Evolutionary conservation across 345 rosid species (phyloP), one percentile per base, ranked within the genome.

Genomic region (Trapa incisa): DNA sequence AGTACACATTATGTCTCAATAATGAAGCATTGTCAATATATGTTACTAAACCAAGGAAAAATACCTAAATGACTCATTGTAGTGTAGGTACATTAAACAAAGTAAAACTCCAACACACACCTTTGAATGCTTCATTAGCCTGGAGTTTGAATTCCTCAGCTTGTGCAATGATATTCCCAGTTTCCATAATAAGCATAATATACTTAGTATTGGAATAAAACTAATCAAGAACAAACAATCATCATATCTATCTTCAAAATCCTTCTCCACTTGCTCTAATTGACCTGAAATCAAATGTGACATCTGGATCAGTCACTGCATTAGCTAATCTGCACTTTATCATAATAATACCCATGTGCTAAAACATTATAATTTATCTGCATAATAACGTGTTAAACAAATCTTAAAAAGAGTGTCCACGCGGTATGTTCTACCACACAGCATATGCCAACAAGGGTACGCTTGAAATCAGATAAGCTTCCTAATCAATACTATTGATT

Each of bases 81-180:
- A 1, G 32, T 54, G 60, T 45, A 45, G 11, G 9, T 3, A 6
- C 11, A 6, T 11, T 11, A 50, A 3, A 42, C 35, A 43, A 43
- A 42, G 16, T 42, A 65, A 47, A 29, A 65, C 9, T 16, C 35
- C 67, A 15, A 10, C 32, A 52, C 11, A 38, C 61, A 82, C 89
- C 89, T 76, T 80, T 84, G 62, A 82, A 84, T 9, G 83, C 86
- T 68, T 82, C 89, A 72, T 84, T 84, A 45, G 86, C 86, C 6
- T 73, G 74, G 64, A 68, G 69, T 82, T 84, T 84, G 61, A 84
- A 29, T 60, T 84, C 80, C 76, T 82, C 89, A 48, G 83, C 86
- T 70, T 52, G 74, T 65, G 83, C 77, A 64, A 68, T 69, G 36
- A 72, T 68, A 70, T 63, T 75, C 60, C 70, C 75, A 50, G 72